Evolutionary conservation across 139 green algal species (phyloP).

Genomic region (Nannochloris sp.): DNA sequence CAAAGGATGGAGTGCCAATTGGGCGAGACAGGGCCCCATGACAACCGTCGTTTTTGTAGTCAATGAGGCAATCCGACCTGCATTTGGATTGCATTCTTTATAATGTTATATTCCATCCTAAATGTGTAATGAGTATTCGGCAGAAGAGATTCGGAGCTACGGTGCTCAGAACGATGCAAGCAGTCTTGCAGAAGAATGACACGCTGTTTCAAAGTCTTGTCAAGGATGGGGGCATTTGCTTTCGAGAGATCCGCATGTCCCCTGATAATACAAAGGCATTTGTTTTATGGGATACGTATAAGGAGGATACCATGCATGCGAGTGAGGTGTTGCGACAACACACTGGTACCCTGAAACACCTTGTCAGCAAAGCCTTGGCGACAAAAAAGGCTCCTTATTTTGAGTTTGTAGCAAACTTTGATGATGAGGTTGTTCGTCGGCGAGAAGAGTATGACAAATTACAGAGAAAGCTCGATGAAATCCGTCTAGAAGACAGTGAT

Average conservation of each 20-base stretch:
- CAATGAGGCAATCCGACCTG: constrained; percentile 19
- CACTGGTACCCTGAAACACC: constrained; percentile 6
- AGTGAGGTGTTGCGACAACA: not conserved
- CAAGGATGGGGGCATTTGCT: constrained; percentile 11
- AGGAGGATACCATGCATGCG: not conserved
- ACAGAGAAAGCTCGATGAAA: constrained; percentile 12
- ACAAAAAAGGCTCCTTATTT: constrained; percentile 26
- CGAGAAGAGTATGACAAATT: constrained; percentile 20
- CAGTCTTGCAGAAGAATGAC: constrained; percentile 13
- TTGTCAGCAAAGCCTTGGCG: constrained; percentile 11
- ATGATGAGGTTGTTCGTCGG: not conserved
- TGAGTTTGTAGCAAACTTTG: constrained; percentile 26
- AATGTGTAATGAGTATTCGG: not conserved
- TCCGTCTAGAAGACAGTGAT: too few relatives aligned
- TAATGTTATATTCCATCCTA: not conserved
- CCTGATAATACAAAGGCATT: constrained; percentile 44
- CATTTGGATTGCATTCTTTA: constrained; percentile 1
- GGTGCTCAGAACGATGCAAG: constrained; percentile 2
- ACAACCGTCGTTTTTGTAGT: constrained; percentile 66
- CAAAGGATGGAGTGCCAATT: constrained; percentile 51
- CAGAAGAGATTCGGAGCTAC: constrained; percentile 9
- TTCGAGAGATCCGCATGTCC: constrained; percentile 37
- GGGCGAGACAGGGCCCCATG: constrained; percentile 54
- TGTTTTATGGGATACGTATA: constrained; percentile 34
- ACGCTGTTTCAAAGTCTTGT: constrained; percentile 10